Evolutionary conservation across 2,329 filamentous ascomycete species (phyloP), one percentile per base, ranked within the genome.

Genomic region (Dactylella cylindrospora): DNA sequence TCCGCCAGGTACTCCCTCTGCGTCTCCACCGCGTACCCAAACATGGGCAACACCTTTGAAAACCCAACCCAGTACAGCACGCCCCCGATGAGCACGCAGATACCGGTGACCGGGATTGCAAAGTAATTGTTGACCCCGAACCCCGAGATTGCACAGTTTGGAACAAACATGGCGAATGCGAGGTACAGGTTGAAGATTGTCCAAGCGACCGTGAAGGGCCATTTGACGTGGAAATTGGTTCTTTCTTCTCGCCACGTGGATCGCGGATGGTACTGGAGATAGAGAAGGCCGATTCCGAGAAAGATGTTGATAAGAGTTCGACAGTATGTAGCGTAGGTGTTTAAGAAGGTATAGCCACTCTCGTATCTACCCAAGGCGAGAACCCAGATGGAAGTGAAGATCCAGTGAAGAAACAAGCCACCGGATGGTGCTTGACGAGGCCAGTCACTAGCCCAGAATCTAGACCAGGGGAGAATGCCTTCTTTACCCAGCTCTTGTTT

Each of bases 371-470:
- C 84, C 1, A 84, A 83, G 0, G 82, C 84, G 2, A 86, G 71
- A 23, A 88, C 77, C 12, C 86, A 77, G 36, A 87, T 77, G 52
- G 84, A 75, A 0, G 82, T 84, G 2, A 85, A 77, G 13, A 84
- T 68, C 78, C 81, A 86, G 70, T 86, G 84, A 17, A 86, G 76
- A 66, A 86, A 80, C 3, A 83, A 72, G 70, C 78, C 19, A 0
- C 81, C 74, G 12, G 81, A 77, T 0, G 84, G 84, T 0, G 84
- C 78, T 53, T 83, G 81, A 64, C 83, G 84, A 0, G 84, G 85
- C 72, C 79, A 81, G 68, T 83, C 84, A 2, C 82, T 85, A 0
- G 84, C 84, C 80, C 82, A 87, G 70, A 88, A 79, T 2, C 77
- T 76, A 54, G 80, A 82, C 55, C 79, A 84, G 0, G 84, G 85